These are phyloP conservation scores for Tympanopsis confertula DNA, from an alignment of 2,329 filamentous ascomycete genomes.

Conservation along the genomic window DNA sequence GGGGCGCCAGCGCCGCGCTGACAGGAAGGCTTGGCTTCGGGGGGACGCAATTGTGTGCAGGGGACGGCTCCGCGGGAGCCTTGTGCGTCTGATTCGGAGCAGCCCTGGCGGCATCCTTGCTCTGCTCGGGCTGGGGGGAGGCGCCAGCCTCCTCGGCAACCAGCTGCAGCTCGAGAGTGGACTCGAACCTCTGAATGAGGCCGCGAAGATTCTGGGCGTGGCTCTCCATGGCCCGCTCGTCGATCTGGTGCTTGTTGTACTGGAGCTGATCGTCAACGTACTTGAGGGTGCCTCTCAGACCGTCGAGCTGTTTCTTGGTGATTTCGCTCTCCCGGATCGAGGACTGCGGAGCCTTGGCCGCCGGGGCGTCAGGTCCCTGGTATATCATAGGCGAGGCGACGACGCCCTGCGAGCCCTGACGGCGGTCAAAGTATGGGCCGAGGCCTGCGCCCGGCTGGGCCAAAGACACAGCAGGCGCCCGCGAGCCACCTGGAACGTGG, in stretches of 20 bases:
- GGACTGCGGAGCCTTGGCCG: slow-evolving; percentile 29
- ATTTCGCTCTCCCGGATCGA: slow-evolving; percentile 51
- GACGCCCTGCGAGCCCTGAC: background rate
- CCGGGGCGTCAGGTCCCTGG: background rate
- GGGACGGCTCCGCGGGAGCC: background rate
- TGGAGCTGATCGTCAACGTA: slow-evolving; percentile 45
- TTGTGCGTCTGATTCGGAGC: background rate
- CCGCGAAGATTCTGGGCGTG: slow-evolving; percentile 27
- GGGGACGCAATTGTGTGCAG: no score
- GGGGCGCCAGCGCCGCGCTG: background rate
- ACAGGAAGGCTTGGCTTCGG: background rate
- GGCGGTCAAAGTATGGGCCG: background rate
- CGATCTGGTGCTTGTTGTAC: slow-evolving; percentile 52
- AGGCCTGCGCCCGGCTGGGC: background rate
- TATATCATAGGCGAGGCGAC: background rate
- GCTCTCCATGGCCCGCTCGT: slow-evolving; percentile 36
- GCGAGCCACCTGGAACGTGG: background rate
- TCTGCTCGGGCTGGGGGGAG: background rate
- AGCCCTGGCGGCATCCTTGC: background rate
- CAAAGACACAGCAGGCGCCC: background rate
- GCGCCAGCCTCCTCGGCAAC: slow-evolving; percentile 25
- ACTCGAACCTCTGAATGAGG: slow-evolving; percentile 37
- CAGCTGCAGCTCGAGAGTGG: slow-evolving; percentile 28
- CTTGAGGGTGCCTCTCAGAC: slow-evolving; percentile 38
- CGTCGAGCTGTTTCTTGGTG: slow-evolving; percentile 42